Base-by-base conservation (phyloP, 1,284 basidiomycete species). In the Pseudomicrostroma phylloplanum region DNA sequence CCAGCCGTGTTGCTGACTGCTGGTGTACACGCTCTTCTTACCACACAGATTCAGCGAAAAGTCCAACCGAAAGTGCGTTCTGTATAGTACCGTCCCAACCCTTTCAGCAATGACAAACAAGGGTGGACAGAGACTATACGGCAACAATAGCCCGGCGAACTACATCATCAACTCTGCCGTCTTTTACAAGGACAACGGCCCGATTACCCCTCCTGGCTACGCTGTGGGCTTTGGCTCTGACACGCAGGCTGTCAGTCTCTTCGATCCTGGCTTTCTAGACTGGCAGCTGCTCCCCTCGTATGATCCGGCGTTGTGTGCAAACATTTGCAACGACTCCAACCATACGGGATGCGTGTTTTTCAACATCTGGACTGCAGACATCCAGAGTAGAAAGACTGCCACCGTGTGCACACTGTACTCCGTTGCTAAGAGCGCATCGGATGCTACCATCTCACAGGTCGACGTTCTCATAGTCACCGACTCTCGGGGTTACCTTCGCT, bases 341-440 rank as follows among this genome's bases (percentile, higher is more conserved):
- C 30, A 36, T 36, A n/a, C 46, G 4, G 12, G 46, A 4, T 48
- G 46, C 46, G 23, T n/a, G 4, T 48, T 48, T 11, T 48, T 48
- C 12, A 12, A 48, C 46, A 48, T 48, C 46, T 48, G 46, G 46
- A n/a, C n/a, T 48, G 46, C n/a, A n/a, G 46, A 48, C n/a, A 23
- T 48, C 46, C 17, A 48, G n/a, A 4, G 6, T 11, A 23, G n/a
- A n/a, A 23, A n/a, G 3, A 23, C 23, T 23, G 23, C 46, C 46
- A n/a, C 17, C 46, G 23, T 23, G 7, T 48, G 46, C 46, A n/a
- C 46, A 3, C 46, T 48, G 6, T 48, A 48, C 46, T 48, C 46
- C n/a, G 46, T 7, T n/a, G 46, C n/a, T 12, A 48, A n/a, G n/a
- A 23, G 4, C 46, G 46, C n/a, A n/a, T 48, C 46, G 12, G 23